Evolutionary conservation across 768 basidiomycete genomes (phyloP).

Genomic region (Chlorophyllum brunneum): DNA sequence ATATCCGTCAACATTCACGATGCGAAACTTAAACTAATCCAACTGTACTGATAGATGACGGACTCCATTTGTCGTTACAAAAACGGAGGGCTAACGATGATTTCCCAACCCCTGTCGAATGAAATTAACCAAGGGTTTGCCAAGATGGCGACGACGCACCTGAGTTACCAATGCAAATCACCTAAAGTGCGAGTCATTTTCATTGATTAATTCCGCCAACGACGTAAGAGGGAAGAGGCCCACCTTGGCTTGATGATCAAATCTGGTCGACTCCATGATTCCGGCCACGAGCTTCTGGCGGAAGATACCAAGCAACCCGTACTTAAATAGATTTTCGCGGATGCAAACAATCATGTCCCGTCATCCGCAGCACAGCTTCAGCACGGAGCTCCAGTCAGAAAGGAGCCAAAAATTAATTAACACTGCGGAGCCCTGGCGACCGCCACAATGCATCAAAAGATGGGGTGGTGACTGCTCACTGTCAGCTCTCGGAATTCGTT

Average conservation of each 20-base stretch:
- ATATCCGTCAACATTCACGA: slow-evolving; percentile 3
- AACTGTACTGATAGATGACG: slow-evolving; percentile 7
- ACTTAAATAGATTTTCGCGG: too few species aligned
- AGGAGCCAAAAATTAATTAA: background rate
- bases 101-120: slow-evolving; percentile 2
- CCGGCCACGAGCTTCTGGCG: background rate
- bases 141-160: background rate
- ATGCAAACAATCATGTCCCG: background rate
- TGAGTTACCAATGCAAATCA: slow-evolving; percentile 5
- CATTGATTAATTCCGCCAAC: background rate
- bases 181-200: background rate
- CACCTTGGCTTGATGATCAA: slow-evolving; percentile 9
- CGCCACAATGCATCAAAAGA: background rate
- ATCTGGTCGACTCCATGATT: background rate
- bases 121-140: background rate
- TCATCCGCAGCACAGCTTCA: slow-evolving; percentile 6
- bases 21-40: slow-evolving; percentile 9
- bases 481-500: too few species aligned
- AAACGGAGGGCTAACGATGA: slow-evolving; percentile 6
- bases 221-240: background rate
- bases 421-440: too few species aligned
- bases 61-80: slow-evolving; percentile 7
- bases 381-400: background rate
- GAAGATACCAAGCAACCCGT: too few species aligned
- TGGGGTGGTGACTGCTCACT: too few species aligned